Evolutionary conservation across 768 basidiomycete species (phyloP), one percentile per base, ranked within the genome.

Genomic region (Naganishia onofrii): DNA sequence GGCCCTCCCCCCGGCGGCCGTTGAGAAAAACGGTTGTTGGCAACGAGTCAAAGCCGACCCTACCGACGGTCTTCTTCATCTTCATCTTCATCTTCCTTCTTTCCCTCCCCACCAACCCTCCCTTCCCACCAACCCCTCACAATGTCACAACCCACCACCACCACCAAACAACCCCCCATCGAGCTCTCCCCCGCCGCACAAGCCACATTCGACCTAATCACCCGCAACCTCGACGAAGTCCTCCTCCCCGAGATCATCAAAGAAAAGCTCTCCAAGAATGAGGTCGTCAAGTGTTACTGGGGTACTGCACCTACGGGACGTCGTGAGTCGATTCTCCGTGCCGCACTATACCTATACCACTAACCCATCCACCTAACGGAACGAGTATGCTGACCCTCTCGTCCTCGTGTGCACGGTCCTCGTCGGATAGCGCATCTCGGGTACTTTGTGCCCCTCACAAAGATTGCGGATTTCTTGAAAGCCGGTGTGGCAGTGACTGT

Each of bases 391-490:
- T 36, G 44, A 46, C 28, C 51, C 7, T 21, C 38, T 21, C 3
- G 5, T 13, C 26, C 17, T n/a, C 6, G n/a, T 7, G 3, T 36
- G 4, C 12, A 12, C 12, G 6, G 34, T 36, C 34, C 6, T 36
- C 34, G 34, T 36, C 34, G 34, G 42, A 23, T 76, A 98, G 95
- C 95, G 8, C 96, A 98, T 76, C 89, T 98, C 69, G 96, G 92
- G 7, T 99, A 99, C 85, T 95, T 96, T 79, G 95, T 95, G 0
- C 88, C 96, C 1, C 83, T 98, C 71, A 88, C 87, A 28, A 99
- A 99, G 84, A 91, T 99, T 69, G 92, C 93, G 10, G 95, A 98
- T 83, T 98, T 99, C 81, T 82, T 98, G 53, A 85, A 87, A 51
- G 95, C 94, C 0, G 94, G 88, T n/a, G 93, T 93, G 2, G 66